phyloP scores from a whole-genome alignment of 176 grass and related monocot species.

The Alopecurus myosuroides region DNA sequence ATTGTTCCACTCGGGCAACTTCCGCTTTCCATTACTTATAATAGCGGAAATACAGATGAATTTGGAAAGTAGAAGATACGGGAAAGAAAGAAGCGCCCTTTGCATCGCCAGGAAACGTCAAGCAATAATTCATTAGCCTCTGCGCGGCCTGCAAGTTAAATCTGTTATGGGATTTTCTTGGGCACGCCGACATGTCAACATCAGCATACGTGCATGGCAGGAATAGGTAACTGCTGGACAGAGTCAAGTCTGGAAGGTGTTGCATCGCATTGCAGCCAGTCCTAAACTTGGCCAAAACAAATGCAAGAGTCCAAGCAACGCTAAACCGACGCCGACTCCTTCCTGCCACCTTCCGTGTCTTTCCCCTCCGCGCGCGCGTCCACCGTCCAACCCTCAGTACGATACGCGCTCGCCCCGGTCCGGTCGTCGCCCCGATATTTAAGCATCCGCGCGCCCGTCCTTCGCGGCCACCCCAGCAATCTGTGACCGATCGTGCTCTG shows the following conservation, averaged over 20 bases:
- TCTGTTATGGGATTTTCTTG: not conserved
- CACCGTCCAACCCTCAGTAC: not conserved
- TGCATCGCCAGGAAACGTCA: too few relatives aligned
- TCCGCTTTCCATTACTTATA: too few relatives aligned
- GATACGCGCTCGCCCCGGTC: not conserved
- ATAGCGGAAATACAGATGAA: too few relatives aligned
- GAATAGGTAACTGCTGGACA: not conserved
- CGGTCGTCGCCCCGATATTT: constrained; percentile 31
- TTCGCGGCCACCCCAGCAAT: not conserved
- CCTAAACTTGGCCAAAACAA: constrained; percentile 10
- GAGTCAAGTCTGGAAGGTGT: constrained; percentile 1
- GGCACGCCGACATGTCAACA: not conserved
- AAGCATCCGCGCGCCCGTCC: constrained; percentile 7
- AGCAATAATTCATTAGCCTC: too few relatives aligned
- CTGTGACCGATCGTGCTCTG: not conserved
- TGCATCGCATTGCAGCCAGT: not conserved
- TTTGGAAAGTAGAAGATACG: too few relatives aligned
- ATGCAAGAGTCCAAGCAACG: constrained; percentile 10
- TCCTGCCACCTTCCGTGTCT: constrained; percentile 40
- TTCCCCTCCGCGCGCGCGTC: constrained; percentile 11
- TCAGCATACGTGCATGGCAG: not conserved
- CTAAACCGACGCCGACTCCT: not conserved
- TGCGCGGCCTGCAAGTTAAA: too few relatives aligned
- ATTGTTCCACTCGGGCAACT: too few relatives aligned
- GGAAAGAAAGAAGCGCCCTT: too few relatives aligned